Evolutionary conservation across 805 yeast genomes (phyloP), one percentile per base, ranked within the genome.

Genomic region (Yamadazyma takamatsuzukensis): DNA sequence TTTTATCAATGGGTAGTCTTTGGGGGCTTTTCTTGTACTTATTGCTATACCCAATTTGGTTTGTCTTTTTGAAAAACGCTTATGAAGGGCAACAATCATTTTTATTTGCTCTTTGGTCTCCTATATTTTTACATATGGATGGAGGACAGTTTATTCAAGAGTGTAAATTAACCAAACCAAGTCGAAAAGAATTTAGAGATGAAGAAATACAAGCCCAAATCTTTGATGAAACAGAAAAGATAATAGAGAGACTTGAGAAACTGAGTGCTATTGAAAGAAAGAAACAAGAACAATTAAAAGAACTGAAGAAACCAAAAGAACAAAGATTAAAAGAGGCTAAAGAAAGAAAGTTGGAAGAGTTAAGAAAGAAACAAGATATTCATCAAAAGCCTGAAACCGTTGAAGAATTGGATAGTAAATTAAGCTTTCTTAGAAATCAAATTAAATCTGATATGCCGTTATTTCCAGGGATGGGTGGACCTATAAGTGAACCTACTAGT

Each of bases 1-100:
- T 80, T 21, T 37, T 87, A 4, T 77, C 93, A 13, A 72, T 84
- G 60, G 97, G 97, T 1, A 67, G 85, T 0, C 45, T 90, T 3
- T 47, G 67, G 44, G 80, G 86, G 3, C 40, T 88, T 4, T 7
- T 86, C 0, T 5, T 68, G 15, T 80, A 90, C 50, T 39, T 88
- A 18, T 6, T 88, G 3, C 36, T 82, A 26, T 84, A 81, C 64
- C 98, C 98, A 7, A 31, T 93, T 0, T 76, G 87, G 72, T 90
- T 87, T 80, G 48, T 93, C 12, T 68, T 89, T 30, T 68, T 89
- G 34, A 90, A 88, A 58, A 76, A 83, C 18, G 73, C 88, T 9
- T 56, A 57, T 22, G 80, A 81, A 43, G 99, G 97, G 4, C 82
- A 86, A 18, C 96, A 93, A 59, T 76, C 85, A 17, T 49, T 83